Evolutionary conservation across 805 yeast species (phyloP).

Genomic region (Hanseniaspora vineae): DNA sequence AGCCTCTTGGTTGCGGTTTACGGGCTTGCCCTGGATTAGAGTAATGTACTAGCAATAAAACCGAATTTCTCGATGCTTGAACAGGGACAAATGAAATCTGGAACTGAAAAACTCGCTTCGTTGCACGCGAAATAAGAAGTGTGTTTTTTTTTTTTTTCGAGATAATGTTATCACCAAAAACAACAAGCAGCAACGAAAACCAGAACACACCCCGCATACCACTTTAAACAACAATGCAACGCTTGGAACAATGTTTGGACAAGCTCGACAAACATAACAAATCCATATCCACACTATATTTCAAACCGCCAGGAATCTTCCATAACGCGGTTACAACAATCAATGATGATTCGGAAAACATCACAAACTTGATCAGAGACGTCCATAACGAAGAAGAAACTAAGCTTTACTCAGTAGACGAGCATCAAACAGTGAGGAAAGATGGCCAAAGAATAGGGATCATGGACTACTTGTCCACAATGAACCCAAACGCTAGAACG

Average conservation of each 20-base stretch:
- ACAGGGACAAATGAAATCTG: too few species aligned
- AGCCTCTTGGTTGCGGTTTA: too few species aligned
- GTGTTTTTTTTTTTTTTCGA: too few species aligned
- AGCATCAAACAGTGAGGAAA: constrained; percentile 30
- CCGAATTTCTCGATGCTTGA: too few species aligned
- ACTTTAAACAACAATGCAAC: background rate
- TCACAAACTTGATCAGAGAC: constrained; percentile 47
- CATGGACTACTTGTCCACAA: constrained; percentile 21
- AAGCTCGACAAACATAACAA: constrained; percentile 28
- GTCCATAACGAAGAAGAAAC: constrained; percentile 37
- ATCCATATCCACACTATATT: constrained; percentile 32
- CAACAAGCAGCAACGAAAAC: background rate
- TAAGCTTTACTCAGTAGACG: constrained; percentile 33
- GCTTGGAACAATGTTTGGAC: constrained; percentile 18
- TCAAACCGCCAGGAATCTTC: constrained; percentile 48
- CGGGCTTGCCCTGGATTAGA: too few species aligned
- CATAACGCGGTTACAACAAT: constrained; percentile 42
- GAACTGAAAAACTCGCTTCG: too few species aligned
- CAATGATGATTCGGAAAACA: constrained; percentile 16
- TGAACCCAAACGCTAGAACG: too few species aligned
- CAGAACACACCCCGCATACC: background rate
- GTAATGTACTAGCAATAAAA: too few species aligned
- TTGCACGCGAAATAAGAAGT: too few species aligned
- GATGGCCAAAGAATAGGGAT: constrained; percentile 35
- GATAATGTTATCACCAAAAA: background rate